These are phyloP conservation scores for Benincasa hispida DNA, from an alignment of 306 rosid genomes.

Conservation along the genomic window DNA sequence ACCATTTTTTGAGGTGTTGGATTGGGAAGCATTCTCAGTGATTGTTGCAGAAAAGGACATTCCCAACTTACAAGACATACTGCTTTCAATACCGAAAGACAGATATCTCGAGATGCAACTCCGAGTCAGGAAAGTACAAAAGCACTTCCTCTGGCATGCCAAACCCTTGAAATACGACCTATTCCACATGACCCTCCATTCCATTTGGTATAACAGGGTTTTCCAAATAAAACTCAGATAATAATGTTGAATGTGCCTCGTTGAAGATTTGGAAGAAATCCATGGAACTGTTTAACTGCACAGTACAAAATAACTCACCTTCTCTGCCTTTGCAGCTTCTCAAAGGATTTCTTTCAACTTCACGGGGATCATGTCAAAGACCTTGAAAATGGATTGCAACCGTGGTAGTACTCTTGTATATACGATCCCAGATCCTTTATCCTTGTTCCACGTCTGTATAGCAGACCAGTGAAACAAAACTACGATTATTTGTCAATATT, in stretches of 20 bases:
- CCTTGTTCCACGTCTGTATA: background rate
- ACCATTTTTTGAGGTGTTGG: slow-evolving; percentile 76
- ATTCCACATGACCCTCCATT: slow-evolving; percentile 92
- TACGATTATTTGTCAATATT: background rate
- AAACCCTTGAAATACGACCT: slow-evolving; percentile 77
- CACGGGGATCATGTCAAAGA: background rate
- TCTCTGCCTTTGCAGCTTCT: background rate
- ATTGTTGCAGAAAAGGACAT: slow-evolving; percentile 77
- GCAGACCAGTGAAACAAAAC: background rate
- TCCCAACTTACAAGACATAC: slow-evolving; percentile 57
- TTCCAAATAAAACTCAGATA: slow-evolving; percentile 57
- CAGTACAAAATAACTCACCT: background rate
- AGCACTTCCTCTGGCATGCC: slow-evolving; percentile 82
- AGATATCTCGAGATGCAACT: slow-evolving; percentile 70
- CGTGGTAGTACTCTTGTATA: background rate
- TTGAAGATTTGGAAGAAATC: background rate
- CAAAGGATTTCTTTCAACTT: background rate
- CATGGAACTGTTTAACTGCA: background rate
- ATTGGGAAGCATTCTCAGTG: slow-evolving; percentile 80
- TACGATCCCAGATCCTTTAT: background rate
- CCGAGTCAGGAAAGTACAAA: slow-evolving; percentile 70
- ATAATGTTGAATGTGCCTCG: background rate
- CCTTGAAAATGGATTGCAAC: background rate
- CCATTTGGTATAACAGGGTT: slow-evolving; percentile 87
- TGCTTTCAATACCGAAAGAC: slow-evolving; percentile 51